phyloP scores from a whole-genome alignment of 2,329 filamentous ascomycete genomes.

The Colletotrichum sidae region DNA sequence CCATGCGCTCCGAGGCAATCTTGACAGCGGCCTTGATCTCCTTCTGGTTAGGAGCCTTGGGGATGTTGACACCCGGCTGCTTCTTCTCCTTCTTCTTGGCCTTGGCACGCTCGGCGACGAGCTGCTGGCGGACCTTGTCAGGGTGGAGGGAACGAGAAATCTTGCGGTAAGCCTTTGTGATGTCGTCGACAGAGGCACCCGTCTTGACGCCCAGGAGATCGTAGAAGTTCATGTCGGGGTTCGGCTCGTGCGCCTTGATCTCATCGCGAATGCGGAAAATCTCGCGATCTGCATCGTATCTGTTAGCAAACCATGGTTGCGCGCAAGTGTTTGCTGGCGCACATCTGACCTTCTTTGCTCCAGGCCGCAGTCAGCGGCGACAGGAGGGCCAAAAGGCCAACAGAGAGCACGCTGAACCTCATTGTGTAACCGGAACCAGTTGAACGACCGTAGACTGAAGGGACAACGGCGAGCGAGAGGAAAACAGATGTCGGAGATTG shows the following conservation, averaged over 20 bases:
- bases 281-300: slow-evolving; percentile 80
- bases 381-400: slow-evolving; percentile 77
- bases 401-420: slow-evolving; percentile 75
- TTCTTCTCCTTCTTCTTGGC: slow-evolving; percentile 61
- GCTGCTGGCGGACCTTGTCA: slow-evolving; percentile 92
- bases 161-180: slow-evolving; percentile 94
- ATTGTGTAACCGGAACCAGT: slow-evolving; percentile 58
- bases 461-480: slow-evolving; percentile 21
- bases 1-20: slow-evolving; percentile 83
- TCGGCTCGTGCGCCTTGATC: slow-evolving; percentile 76
- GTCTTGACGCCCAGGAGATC: slow-evolving; percentile 85
- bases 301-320: slow-evolving; percentile 10
- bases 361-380: slow-evolving; percentile 78
- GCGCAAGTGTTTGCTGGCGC: not conserved
- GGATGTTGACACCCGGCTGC: slow-evolving; percentile 72
- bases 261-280: slow-evolving; percentile 97
- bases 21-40: slow-evolving; percentile 85
- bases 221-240: slow-evolving; percentile 88
- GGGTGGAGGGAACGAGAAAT: slow-evolving; percentile 87
- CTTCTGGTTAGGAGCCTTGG: slow-evolving; percentile 77
- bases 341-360: slow-evolving; percentile 81
- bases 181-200: slow-evolving; percentile 83
- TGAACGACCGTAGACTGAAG: not conserved
- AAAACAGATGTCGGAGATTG: slow-evolving; percentile 4
- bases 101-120: slow-evolving; percentile 76